Base-by-base conservation (phyloP, 148 eudicot genomes). In the Amaranthus hypochondriacus region DNA sequence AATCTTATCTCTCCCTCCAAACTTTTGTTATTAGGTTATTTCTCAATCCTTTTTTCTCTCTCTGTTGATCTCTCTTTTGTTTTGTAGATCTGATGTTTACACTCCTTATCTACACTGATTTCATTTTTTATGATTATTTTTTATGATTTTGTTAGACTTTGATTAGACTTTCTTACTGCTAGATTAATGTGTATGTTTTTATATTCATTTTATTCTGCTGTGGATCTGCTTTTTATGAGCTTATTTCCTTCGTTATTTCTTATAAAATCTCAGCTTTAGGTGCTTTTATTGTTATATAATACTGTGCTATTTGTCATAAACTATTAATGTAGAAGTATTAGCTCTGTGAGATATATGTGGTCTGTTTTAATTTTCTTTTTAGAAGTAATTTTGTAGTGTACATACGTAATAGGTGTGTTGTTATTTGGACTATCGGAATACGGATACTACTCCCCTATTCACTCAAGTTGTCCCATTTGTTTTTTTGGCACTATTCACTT, bases 71-170 rank as follows among this genome's bases (percentile, higher is more conserved):
- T 71, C 56, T 61, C 13, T 6, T 79, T 63, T 70, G n/a, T 62
- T 3, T 48, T 66, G 5, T 51, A 77, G 84, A 81, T 81, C 84
- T 77, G 84, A 77, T 63, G 49, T 73, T 73, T 55, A 1, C 39
- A 21, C 6, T 62, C 9, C 48, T n/a, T 68, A 46, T 13, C 15
- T 1, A 18, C 60, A 63, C 46, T 49, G 5, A 43, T 15, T 21
- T 52, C 48, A 9, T n/a, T 18, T 49, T 9, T 28, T 28, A 28
- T 28, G 39, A 9, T 9, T 55, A n/a, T 52, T 43, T 43, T 49
- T 66, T 6, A 15, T 13, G 13, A 5, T 78, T 74, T 53, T 7
- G 7, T 21, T 43, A 1, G 6, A 4, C 60, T 69, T 44, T 3
- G 7, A 4, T n/a, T 15, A 44, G 14, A 67, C 46, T 65, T 52